Percentiles rank a stretch among this genome's conserved stretches.
These are phyloP conservation scores for Parathielavia hyrcaniae DNA, from an alignment of 495 filamentous ascomycete species.

Conservation along the genomic window DNA sequence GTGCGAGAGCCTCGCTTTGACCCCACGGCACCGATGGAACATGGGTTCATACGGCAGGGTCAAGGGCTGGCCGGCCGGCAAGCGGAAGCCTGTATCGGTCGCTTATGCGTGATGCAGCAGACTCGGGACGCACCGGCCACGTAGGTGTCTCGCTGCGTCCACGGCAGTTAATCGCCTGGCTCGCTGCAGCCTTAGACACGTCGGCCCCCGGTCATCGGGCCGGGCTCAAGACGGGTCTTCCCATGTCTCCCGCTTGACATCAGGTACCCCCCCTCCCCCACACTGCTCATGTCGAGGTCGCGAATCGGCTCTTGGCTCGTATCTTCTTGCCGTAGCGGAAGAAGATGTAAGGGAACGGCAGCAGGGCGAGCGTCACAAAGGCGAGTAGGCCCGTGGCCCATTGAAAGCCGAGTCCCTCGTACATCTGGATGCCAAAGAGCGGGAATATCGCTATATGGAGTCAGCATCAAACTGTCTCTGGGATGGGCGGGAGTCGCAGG, in stretches of 20 bases:
- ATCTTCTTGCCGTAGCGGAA: constrained; percentile 55
- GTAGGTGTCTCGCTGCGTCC: background rate
- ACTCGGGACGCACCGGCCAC: background rate
- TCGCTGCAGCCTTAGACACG: constrained; percentile 6
- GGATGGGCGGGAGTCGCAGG: background rate
- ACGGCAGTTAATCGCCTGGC: constrained; percentile 9
- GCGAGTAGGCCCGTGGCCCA: constrained; percentile 66
- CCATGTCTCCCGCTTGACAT: constrained; percentile 1
- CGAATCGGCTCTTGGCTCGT: constrained; percentile 46
- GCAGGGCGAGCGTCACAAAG: constrained; percentile 62
- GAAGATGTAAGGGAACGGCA: constrained; percentile 67
- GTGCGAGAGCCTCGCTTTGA: background rate
- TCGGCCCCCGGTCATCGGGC: background rate
- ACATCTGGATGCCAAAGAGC: constrained; percentile 53
- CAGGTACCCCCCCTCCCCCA: too few relatives aligned
- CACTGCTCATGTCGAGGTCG: constrained; percentile 23
- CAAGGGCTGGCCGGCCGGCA: background rate
- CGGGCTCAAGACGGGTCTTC: constrained; percentile 2
- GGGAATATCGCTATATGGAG: constrained; percentile 42
- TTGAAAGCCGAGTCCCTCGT: constrained; percentile 59
- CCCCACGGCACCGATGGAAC: background rate
- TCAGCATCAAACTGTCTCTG: constrained; percentile 11
- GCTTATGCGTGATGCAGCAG: background rate
- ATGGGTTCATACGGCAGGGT: background rate
- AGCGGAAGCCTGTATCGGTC: background rate